phyloP scores from a whole-genome alignment of 2,329 filamentous ascomycete genomes.

The Penicillium sp. region DNA sequence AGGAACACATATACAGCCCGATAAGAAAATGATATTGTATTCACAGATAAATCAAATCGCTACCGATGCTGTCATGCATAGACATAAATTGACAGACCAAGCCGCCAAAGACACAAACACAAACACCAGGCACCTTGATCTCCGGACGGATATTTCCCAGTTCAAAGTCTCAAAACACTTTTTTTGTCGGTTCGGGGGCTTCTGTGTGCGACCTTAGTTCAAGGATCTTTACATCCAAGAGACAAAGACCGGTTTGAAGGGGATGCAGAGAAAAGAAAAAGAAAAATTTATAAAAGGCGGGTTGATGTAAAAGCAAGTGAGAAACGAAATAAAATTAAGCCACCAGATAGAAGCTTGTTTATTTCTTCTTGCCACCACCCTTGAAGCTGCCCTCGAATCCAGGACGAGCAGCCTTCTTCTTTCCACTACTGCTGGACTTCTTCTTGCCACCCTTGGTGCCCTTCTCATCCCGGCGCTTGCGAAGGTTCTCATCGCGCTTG shows the following conservation, averaged over 20 bases:
- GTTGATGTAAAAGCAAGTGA: conserved; percentile 1
- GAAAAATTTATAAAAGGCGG: conserved; percentile 2
- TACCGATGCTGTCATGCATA: conserved; percentile 29
- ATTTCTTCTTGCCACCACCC: conserved; percentile 48
- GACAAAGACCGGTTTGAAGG: conserved; percentile 8
- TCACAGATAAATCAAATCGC: conserved; percentile 31
- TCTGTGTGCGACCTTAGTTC: conserved; percentile 1
- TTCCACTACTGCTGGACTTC: conserved; percentile 33
- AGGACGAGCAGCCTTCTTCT: conserved; percentile 59
- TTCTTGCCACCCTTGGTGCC: conserved; percentile 54
- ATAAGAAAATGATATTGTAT: conserved; percentile 26
- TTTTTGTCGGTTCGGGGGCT: conserved; percentile 20
- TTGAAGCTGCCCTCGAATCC: conserved; percentile 74
- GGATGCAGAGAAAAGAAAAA: conserved; percentile 10
- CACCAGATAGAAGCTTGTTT: conserved; percentile 11
- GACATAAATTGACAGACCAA: conserved; percentile 27
- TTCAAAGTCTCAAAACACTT: conserved; percentile 28
- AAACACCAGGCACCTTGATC: conserved; percentile 30
- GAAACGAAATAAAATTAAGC: conserved; percentile 1
- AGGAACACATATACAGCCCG: conserved; percentile 8
- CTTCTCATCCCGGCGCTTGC: conserved; percentile 74
- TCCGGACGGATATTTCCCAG: conserved; percentile 31
- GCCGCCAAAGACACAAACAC: conserved; percentile 26
- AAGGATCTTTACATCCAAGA: background rate
- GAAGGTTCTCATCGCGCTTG: conserved; percentile 78